Percentiles rank a stretch among this genome's conserved stretches.
These are phyloP conservation scores for Calocera viscosa DNA, from an alignment of 768 basidiomycete genomes.

Conservation along the genomic window DNA sequence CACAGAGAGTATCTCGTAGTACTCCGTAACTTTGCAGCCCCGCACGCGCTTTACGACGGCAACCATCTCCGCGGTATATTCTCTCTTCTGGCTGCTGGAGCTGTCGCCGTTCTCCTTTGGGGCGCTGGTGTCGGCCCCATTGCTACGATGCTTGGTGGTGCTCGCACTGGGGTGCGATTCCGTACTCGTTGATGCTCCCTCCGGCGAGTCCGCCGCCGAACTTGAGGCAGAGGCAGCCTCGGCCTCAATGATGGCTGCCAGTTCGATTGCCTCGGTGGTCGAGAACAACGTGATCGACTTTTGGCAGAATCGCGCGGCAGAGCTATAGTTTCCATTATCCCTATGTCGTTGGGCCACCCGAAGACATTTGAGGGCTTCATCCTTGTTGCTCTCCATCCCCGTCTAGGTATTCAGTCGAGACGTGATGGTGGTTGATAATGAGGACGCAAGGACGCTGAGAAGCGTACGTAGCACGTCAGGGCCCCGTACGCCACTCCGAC, in stretches of 20 bases:
- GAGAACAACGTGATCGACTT: conserved; percentile 76
- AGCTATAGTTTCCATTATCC: conserved; percentile 54
- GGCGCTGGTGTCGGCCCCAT: conserved; percentile 45
- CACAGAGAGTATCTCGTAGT: conserved; percentile 80
- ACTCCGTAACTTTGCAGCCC: conserved; percentile 74
- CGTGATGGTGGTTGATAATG: neutral
- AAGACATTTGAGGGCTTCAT: conserved; percentile 76
- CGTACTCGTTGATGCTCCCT: conserved; percentile 24
- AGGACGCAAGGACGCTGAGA: neutral
- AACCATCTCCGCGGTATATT: conserved; percentile 74
- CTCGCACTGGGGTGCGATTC: conserved; percentile 66
- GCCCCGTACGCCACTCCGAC: neutral
- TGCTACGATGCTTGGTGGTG: conserved; percentile 55
- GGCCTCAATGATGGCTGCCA: conserved; percentile 55
- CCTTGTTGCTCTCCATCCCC: conserved; percentile 48
- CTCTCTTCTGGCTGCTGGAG: conserved; percentile 50
- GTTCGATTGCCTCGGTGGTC: conserved; percentile 57
- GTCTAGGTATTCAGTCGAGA: neutral
- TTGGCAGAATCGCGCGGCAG: conserved; percentile 77
- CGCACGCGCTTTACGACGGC: conserved; percentile 76
- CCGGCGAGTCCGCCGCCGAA: conserved; percentile 33
- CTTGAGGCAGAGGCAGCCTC: conserved; percentile 30
- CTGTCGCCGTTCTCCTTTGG: conserved; percentile 14
- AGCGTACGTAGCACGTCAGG: neutral
- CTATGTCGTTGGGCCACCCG: conserved; percentile 64